These are phyloP conservation scores for Solanum virginianum DNA, from an alignment of 257 asterid genomes.

Conservation along the genomic window DNA sequence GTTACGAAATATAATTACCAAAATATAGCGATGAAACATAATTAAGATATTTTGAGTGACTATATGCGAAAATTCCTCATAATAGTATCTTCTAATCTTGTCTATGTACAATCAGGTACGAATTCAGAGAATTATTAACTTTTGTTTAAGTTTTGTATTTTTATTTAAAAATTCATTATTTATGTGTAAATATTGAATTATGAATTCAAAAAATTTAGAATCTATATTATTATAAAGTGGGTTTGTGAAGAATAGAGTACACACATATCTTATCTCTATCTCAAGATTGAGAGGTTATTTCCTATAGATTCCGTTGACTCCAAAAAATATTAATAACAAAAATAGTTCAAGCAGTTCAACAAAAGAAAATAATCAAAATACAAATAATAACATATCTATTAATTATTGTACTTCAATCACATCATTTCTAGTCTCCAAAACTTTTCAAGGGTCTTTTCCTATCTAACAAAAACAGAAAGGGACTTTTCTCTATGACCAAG, in stretches of 20 bases:
- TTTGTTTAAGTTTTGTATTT: not conserved
- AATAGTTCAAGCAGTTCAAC: too few relatives aligned
- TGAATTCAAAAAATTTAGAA: not conserved
- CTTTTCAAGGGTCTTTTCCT: not conserved
- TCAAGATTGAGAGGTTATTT: not conserved
- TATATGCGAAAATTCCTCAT: too few relatives aligned
- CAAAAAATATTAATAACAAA: not conserved
- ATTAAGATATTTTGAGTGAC: too few relatives aligned
- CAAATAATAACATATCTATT: not conserved
- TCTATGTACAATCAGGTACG: not conserved
- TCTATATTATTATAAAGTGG: not conserved
- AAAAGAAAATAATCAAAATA: not conserved
- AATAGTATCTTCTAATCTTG: not conserved
- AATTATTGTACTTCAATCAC: not conserved
- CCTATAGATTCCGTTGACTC: fast-evolving
- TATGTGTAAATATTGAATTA: not conserved
- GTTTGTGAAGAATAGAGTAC: not conserved
- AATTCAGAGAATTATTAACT: not conserved
- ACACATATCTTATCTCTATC: fast-evolving
- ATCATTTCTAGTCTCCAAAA: not conserved
- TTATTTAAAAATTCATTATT: not conserved
- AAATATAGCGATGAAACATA: too few relatives aligned
- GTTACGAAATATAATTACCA: too few relatives aligned
- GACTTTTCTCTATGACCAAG: not conserved
- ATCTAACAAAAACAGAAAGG: not conserved